Base-by-base conservation (phyloP, 2,329 filamentous ascomycete genomes). In the Apiospora hydei region DNA sequence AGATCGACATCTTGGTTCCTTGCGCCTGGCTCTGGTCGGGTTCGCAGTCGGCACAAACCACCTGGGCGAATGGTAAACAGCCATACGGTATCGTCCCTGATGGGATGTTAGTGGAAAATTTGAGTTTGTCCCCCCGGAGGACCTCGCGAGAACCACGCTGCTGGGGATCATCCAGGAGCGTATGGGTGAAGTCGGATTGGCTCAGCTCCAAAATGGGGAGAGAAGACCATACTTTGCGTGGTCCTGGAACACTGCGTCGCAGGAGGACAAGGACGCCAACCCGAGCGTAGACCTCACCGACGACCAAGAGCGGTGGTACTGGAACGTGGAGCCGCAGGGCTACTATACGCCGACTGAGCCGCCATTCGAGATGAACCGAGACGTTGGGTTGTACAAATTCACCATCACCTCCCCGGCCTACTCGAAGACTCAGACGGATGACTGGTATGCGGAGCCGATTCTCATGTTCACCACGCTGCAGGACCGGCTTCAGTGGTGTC, bases 31-130 rank as follows among this genome's bases (percentile, higher is more conserved):
- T 30, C 26, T 30, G 26, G 26, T 30, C 2, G 0, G 4, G 18
- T 21, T 21, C 53, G 26, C 5, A 4, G 6, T 3, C 5, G 8
- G 8, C 3, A 0, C 16, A 21, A 2, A 38, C 2, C 3, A 2
- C 18, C 18, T 49, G 21, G 8, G 3, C 16, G 4, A 38, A 21
- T n/a, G 53, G 53, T 1, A 61, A 61, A 21, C 0, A 0, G 30
- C 53, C 53, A 38, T 34, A 34, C 26, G 26, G 26, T 30, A 30
- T 30, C 26, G 26, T 30, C 26, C 26, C 26, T 30, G 3, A 30
- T 30, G 26, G 26, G 26, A 30, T 3, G 26, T 1, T 3, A 3
- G 26, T 30, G 26, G 3, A 30, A 30, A 3, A 30, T 30, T 30
- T 30, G 26, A 30, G 26, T 3, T 30, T 30, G 3, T 30, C 3